phyloP scores from a whole-genome alignment of 2,329 filamentous ascomycete species.

The Verticillium dahliae region DNA sequence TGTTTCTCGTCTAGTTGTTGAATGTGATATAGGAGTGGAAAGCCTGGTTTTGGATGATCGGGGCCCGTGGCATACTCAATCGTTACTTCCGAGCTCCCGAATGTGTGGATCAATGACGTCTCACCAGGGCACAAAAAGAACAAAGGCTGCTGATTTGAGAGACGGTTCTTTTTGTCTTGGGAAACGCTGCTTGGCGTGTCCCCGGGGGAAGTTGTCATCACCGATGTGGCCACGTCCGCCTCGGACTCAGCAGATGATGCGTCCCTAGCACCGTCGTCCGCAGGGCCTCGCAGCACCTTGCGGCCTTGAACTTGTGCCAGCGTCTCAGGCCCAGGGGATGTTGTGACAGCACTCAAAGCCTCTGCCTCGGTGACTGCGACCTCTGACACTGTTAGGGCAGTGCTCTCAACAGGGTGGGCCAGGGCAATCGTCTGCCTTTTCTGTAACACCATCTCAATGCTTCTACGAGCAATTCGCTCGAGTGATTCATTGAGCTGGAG shows the following conservation, averaged over 20 bases:
- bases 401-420: background rate
- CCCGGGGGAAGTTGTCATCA: background rate
- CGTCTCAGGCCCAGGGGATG: background rate
- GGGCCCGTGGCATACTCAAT: too few relatives aligned
- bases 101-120: background rate
- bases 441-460: background rate
- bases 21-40: too few relatives aligned
- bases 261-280: background rate
- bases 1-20: too few relatives aligned
- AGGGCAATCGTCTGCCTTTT: background rate
- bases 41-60: too few relatives aligned
- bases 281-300: background rate
- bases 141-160: background rate
- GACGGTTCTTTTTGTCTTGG: too few relatives aligned
- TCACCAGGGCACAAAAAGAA: background rate
- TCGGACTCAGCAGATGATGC: background rate
- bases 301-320: background rate
- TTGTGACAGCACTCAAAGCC: too few relatives aligned
- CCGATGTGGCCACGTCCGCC: background rate
- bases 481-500: background rate
- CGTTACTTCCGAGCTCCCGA: background rate
- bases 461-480: background rate
- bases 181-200: background rate
- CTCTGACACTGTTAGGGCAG: background rate
- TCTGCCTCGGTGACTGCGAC: background rate